Base-by-base conservation (phyloP, 176 grass and related monocot genomes). In the Melocanna baccifera region DNA sequence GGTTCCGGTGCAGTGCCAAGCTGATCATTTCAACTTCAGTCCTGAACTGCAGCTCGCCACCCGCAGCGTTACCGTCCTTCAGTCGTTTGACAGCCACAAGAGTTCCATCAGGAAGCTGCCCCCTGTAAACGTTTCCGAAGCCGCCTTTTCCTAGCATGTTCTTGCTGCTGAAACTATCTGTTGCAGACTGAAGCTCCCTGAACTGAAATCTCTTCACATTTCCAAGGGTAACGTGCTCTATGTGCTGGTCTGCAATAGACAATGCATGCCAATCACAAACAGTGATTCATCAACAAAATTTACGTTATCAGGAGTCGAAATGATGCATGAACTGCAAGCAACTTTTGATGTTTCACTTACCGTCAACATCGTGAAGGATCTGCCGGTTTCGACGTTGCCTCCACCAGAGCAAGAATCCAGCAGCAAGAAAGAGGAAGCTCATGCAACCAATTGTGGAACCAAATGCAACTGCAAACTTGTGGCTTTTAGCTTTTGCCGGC, bases 21-120 rank as follows among this genome's bases (percentile, higher is more conserved):
- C 97, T 99, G 77, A 99, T 96, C 91, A 99, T 99, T 62, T 96
- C 91, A 3, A 99, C 97, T 47, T 99, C 97, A 4, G 93, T 99
- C 88, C 85, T 82, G 52, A 99, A 99, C 66, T 99, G 97, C 15
- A 86, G 73, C 81, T 99, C 93, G 0, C 93, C 97, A 13, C 93
- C 91, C 0, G 88, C 91, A 4, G 93, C 91, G 28, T 92, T 99
- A 26, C 90, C 91, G n/a, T 99, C 97, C 62, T 96, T 94, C 29
- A 99, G 93, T 41, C 97, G 88, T 84, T 99, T 99, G 25, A 99
- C 91, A 0, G 97, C 97, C 6, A 99, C 93, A 10, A 96, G 69
- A 16, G 91, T 96, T 28, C 97, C 93, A n/a, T 99, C 93, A 0
- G 89, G 78, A 22, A 99, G 84, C 78, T 96, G 86, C 13, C 97